phyloP scores from a whole-genome alignment of 371 early-diverging fungal genomes.

The Mortierella sp. region DNA sequence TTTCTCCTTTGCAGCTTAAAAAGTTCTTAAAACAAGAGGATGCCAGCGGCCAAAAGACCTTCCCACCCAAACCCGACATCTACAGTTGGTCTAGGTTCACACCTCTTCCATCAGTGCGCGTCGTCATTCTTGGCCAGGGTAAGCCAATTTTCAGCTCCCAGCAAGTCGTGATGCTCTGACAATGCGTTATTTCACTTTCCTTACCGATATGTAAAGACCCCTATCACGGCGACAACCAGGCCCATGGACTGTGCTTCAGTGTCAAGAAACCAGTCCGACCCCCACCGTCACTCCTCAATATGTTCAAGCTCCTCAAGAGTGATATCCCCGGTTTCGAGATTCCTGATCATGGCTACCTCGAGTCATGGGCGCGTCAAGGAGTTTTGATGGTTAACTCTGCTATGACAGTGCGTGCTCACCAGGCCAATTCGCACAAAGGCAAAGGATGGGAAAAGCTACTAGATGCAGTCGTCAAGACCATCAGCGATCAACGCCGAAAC shows the following conservation, averaged over 20 bases:
- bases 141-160: background rate
- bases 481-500: slow-evolving; percentile 70
- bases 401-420: slow-evolving; percentile 88
- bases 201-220: slow-evolving; percentile 76
- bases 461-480: slow-evolving; percentile 81
- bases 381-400: slow-evolving; percentile 95
- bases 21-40: slow-evolving; percentile 69
- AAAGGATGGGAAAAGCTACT: slow-evolving; percentile 93
- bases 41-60: slow-evolving; percentile 64
- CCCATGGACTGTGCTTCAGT: slow-evolving; percentile 93
- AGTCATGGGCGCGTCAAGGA: slow-evolving; percentile 90
- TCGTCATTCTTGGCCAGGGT: slow-evolving; percentile 94
- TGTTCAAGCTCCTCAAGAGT: slow-evolving; percentile 84
- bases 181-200: background rate
- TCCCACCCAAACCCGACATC: slow-evolving; percentile 78
- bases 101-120: slow-evolving; percentile 71
- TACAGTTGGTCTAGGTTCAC: slow-evolving; percentile 86
- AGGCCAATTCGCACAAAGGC: slow-evolving; percentile 89
- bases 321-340: slow-evolving; percentile 75
- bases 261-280: slow-evolving; percentile 79
- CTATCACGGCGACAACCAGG: slow-evolving; percentile 94
- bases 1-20: slow-evolving; percentile 72
- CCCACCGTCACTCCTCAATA: slow-evolving; percentile 96
- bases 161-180: background rate
- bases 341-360: slow-evolving; percentile 76